Percentiles rank a stretch among this genome's conserved stretches.
Evolutionary conservation across 2,329 filamentous ascomycete species (phyloP).

Genomic region (Elsinoe fawcettii): DNA sequence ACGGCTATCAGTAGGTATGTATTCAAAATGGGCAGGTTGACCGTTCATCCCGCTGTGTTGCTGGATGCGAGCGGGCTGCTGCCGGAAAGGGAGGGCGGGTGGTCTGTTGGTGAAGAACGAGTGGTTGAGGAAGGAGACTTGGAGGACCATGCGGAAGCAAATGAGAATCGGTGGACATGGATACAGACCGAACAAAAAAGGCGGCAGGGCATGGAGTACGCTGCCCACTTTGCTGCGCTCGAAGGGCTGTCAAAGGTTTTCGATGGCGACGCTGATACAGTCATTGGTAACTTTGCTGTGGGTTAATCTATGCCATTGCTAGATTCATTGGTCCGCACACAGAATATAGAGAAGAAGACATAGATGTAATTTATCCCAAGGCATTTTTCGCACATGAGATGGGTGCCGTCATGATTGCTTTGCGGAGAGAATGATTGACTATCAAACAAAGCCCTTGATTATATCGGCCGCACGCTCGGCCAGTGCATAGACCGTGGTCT

Average conservation of each 20-base stretch:
- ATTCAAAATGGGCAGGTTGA: constrained; percentile 51
- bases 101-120: neutral
- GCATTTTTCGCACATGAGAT: too few relatives aligned
- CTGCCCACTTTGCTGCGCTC: neutral
- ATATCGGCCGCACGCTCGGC: constrained; percentile 22
- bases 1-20: constrained; percentile 37
- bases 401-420: too few relatives aligned
- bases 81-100: neutral
- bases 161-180: neutral
- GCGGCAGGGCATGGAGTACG: neutral
- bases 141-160: neutral
- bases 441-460: constrained; percentile 7
- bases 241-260: neutral
- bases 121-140: neutral
- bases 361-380: too few relatives aligned
- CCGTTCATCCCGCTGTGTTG: constrained; percentile 66
- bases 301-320: neutral
- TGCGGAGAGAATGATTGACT: constrained; percentile 20
- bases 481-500: constrained; percentile 19
- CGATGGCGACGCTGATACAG: neutral
- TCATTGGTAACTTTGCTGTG: neutral
- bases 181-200: neutral
- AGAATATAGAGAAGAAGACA: too few relatives aligned
- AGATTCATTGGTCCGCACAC: too few relatives aligned
- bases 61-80: constrained; percentile 37